phyloP scores from a whole-genome alignment of 2,329 filamentous ascomycete species.

The Cordyceps javanica region DNA sequence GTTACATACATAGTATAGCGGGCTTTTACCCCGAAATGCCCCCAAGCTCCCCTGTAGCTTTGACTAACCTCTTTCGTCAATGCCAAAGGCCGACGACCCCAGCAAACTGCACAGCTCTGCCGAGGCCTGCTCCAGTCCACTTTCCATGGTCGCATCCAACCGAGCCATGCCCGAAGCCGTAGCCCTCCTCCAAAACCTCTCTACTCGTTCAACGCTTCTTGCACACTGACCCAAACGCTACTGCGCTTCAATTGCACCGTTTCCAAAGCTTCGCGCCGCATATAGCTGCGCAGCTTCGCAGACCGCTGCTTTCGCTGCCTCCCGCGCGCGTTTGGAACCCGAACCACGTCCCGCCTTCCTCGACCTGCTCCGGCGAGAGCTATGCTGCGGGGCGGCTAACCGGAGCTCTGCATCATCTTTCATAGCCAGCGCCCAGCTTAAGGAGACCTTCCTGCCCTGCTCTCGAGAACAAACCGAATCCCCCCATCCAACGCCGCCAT shows the following conservation, averaged over 20 bases:
- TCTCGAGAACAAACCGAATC: not conserved
- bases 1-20: not conserved
- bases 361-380: slow-evolving; percentile 11
- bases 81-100: not conserved
- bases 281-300: not conserved
- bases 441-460: not conserved
- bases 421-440: not conserved
- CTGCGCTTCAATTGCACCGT: not conserved
- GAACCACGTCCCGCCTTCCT: not conserved
- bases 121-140: not conserved
- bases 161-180: slow-evolving; percentile 3
- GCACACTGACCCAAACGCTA: not conserved
- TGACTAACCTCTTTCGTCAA: slow-evolving; percentile 2
- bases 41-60: not conserved
- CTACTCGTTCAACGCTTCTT: not conserved
- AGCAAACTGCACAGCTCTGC: not conserved
- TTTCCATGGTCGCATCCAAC: slow-evolving; percentile 7
- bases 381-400: slow-evolving; percentile 11
- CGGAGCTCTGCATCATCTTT: slow-evolving; percentile 9
- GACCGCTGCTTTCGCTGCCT: not conserved
- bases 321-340: not conserved
- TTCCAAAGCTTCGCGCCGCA: not conserved
- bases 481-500: slow-evolving; percentile 2
- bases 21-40: not conserved
- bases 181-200: not conserved